Percentiles rank a stretch among this genome's conserved stretches.
These are phyloP conservation scores for Dichotomopilus funicola DNA, from an alignment of 2,329 filamentous ascomycete genomes.

Conservation along the genomic window DNA sequence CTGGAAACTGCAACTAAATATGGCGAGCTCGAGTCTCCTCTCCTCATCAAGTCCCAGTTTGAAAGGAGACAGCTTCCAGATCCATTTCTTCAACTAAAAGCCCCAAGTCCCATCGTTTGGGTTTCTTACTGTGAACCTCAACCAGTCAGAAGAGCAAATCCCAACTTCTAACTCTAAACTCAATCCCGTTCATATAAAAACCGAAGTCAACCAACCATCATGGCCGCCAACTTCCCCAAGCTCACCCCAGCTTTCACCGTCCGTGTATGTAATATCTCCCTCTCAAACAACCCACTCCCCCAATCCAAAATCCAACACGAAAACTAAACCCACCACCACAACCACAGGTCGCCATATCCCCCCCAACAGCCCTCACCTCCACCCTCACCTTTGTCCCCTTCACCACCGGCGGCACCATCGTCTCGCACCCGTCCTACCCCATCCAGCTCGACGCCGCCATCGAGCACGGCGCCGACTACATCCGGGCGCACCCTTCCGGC, in stretches of 20 bases:
- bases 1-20: no score
- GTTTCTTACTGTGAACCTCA: background rate
- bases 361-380: constrained; percentile 27
- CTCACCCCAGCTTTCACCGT: constrained; percentile 37
- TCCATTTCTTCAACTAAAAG: no score
- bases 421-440: constrained; percentile 33
- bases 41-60: no score
- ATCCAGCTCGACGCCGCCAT: constrained; percentile 33
- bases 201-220: background rate
- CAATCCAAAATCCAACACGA: background rate
- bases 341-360: constrained; percentile 23
- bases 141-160: background rate
- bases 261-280: constrained; percentile 21
- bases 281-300: background rate
- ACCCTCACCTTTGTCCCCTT: constrained; percentile 28
- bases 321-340: background rate
- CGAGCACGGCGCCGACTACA: constrained; percentile 36
- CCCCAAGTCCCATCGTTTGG: background rate
- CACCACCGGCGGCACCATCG: constrained; percentile 26
- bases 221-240: constrained; percentile 34
- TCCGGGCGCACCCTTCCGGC: constrained; percentile 33
- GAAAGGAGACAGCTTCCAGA: no score
- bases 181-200: background rate
- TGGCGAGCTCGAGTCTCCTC: no score
- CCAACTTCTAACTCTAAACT: background rate